A percentile compares a stretch with the other conserved stretches of the same genome.
phyloP scores from a whole-genome alignment of 2,329 filamentous ascomycete species.

The Emmonsia crescens region DNA sequence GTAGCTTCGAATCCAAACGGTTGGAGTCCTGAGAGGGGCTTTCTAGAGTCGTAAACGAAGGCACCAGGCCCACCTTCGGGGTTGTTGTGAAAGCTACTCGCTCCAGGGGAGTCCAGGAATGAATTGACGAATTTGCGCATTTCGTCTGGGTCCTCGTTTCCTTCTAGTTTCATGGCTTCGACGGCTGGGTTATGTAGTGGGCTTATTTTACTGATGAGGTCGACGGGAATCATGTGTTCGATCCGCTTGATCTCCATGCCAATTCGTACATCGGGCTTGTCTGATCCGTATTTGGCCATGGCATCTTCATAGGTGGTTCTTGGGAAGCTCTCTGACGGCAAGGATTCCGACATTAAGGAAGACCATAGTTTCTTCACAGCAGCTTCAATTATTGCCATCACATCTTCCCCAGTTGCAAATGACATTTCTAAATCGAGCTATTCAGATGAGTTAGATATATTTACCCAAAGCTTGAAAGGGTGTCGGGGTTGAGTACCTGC shows the following conservation, averaged over 20 bases:
- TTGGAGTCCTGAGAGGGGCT: constrained; percentile 66
- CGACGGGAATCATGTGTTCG: constrained; percentile 49
- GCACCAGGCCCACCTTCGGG: constrained; percentile 69
- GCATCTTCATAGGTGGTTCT: constrained; percentile 62
- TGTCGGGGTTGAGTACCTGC: constrained; percentile 46
- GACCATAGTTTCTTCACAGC: constrained; percentile 48
- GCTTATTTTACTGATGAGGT: constrained; percentile 66
- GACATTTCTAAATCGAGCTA: constrained; percentile 90
- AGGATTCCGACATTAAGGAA: constrained; percentile 35
- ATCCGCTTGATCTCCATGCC: constrained; percentile 56
- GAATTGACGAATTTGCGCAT: constrained; percentile 52
- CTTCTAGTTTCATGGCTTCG: constrained; percentile 59
- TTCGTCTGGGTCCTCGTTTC: constrained; percentile 37
- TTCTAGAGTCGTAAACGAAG: constrained; percentile 61
- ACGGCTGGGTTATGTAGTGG: constrained; percentile 57
- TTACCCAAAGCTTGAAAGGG: background rate
- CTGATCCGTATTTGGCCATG: constrained; percentile 72
- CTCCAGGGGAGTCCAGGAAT: constrained; percentile 59
- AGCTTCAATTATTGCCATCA: constrained; percentile 49
- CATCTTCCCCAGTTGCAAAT: constrained; percentile 61
- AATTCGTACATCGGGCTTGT: constrained; percentile 84
- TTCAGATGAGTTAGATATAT: background rate
- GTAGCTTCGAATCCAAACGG: constrained; percentile 64
- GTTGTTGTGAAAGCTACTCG: constrained; percentile 52
- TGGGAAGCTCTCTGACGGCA: constrained; percentile 40